Evolutionary conservation across 2,329 filamentous ascomycete species (phyloP).

Genomic region (Metarhizium sp.): DNA sequence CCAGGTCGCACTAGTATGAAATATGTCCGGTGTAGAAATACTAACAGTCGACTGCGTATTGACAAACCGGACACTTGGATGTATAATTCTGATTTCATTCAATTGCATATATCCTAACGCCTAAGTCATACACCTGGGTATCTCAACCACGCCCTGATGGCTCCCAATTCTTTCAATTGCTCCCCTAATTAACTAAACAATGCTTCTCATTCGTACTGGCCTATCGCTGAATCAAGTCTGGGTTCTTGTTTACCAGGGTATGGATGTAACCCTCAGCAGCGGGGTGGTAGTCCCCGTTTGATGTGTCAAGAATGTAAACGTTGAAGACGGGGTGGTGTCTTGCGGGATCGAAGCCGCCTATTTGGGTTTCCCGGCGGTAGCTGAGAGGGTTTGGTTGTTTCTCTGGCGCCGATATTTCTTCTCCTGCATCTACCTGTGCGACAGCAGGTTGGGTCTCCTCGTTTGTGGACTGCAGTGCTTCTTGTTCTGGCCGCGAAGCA

Average conservation of each 20-base stretch:
- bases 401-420: not conserved
- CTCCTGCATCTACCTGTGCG: not conserved
- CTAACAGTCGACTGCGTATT: too few relatives aligned
- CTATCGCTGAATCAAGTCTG: not conserved
- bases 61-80: too few relatives aligned
- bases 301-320: not conserved
- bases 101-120: not conserved
- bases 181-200: not conserved
- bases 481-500: not conserved
- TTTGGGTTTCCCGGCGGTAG: not conserved
- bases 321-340: constrained; percentile 3
- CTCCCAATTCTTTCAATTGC: too few relatives aligned
- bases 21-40: too few relatives aligned
- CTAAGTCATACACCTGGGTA: not conserved
- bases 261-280: constrained; percentile 2
- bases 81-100: not conserved
- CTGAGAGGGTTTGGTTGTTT: not conserved
- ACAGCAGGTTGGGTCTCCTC: not conserved
- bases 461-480: not conserved
- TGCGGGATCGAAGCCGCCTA: not conserved
- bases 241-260: not conserved
- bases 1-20: too few relatives aligned
- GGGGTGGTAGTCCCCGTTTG: not conserved
- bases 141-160: not conserved
- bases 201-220: not conserved